Evolutionary conservation across 179 eudicot genomes (phyloP), one percentile per base, ranked within the genome.

Genomic region (Carnegiea gigantea): DNA sequence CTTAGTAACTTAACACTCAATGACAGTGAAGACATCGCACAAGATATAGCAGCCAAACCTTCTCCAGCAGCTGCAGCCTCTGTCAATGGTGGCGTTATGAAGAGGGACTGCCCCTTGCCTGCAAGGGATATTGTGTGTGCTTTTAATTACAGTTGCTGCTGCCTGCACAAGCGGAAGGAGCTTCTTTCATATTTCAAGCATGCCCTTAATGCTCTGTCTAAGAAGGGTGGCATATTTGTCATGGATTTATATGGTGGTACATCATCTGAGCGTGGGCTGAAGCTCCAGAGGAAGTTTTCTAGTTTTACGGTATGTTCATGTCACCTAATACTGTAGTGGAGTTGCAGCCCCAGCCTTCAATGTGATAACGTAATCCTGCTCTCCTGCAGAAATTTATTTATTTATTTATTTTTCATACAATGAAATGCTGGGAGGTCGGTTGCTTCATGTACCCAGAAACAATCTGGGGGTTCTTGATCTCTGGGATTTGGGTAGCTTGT

Each of bases 221-320:
- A 75, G 75, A 90, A 90, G 85, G 95, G 97, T 60, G 98, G 97
- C 38, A 92, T 95, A 80, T 94, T 95, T 90, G 99, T 88, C 79
- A 92, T 95, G 99, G 99, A 95, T 88, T 84, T 95, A 82, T 95
- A 95, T 82, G 99, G 98, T 70, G 99, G 99, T 77, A 88, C 93
- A 70, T 95, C 99, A 46, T 91, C 99, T 9, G 99, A 95, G 87
- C 87, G 88, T 64, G 89, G 88, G 77, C 87, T 95, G 30, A 91
- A 86, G 86, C 89, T 95, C 64, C 92, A 90, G 90, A 92, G 98
- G 85, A 90, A 86, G 85, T 95, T 95, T 82, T 92, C 98, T 26
- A 92, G 90, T 85, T 95, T 95, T 87, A 95, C 94, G 89, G 99
- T 94, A 87, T 30, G 86, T 72, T 82, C 54, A 67, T 1, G 40